Evolutionary conservation across 441 rosid genomes (phyloP), one percentile per base, ranked within the genome.

Genomic region (Pelargonium cotyledonis): DNA sequence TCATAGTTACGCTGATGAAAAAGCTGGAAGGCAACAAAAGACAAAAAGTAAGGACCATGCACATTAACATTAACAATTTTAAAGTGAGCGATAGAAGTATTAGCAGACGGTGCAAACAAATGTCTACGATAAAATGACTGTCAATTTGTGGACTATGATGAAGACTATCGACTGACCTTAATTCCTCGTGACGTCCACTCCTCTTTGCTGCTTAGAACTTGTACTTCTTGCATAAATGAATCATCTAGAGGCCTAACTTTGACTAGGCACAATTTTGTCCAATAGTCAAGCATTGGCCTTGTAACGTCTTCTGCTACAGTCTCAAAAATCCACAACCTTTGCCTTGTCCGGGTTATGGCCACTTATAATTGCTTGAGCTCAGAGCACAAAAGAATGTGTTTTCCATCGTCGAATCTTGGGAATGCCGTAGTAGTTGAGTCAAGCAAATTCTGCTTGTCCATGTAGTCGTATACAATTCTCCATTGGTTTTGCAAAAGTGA

Each of bases 321-420:
- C 65, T 75, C 78, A 8, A 67, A 67, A 7, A 75, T 75, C 74
- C 68, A 70, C 65, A 70, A 57, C 41, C 78, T 67, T 41, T 62
- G 71, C 49, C 68, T 51, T 7, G 75, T 66, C 4, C 68, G 71
- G 14, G 78, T 75, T 21, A 70, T 67, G 1, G 78, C 74, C 1
- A 74, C 70, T 49, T 74, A 74, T 31, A 74, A 31, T n/a, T 70
- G 77, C 67, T 70, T 75, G 57, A 75, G 26, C 55, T 75, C 75
- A 14, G 78, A 70, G 68, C 74, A 75, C 26, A 67, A 49, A n/a
- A 75, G 38, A 43, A 66, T 43, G 67, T 75, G 71, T 67, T 68
- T 67, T 6, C 57, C 69, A 0, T 64, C 68, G 3, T 47, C 35
- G 3, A 70, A 70, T 15, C 12, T 19, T 18, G 74, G 74, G 58